phyloP scores from a whole-genome alignment of 768 basidiomycete species.

The Collybia sordida region DNA sequence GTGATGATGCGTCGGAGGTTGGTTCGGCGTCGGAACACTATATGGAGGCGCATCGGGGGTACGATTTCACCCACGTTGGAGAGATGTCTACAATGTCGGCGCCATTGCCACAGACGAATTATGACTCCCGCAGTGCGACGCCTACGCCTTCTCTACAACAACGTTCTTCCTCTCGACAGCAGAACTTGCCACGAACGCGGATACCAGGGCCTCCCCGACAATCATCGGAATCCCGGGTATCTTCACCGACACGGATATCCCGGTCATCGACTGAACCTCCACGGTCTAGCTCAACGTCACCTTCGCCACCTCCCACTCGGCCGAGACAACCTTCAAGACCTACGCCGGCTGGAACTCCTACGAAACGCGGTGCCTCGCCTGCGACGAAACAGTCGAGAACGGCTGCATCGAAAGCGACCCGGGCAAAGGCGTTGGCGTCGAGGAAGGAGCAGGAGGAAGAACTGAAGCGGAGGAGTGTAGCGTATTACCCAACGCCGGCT shows the following conservation, averaged over 20 bases:
- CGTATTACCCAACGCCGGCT: constrained; percentile 64
- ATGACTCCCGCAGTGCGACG: constrained; percentile 39
- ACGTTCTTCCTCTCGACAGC: constrained; percentile 31
- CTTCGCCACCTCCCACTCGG: constrained; percentile 23
- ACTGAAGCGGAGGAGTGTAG: constrained; percentile 55
- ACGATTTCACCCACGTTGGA: constrained; percentile 16
- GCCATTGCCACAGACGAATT: constrained; percentile 16
- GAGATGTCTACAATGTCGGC: constrained; percentile 20
- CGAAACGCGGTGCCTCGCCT: constrained; percentile 34
- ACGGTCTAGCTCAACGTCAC: constrained; percentile 29
- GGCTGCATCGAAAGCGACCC: constrained; percentile 29
- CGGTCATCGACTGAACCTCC: constrained; percentile 39
- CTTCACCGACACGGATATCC: constrained; percentile 39
- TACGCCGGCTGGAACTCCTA: constrained; percentile 17
- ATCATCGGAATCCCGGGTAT: constrained; percentile 46
- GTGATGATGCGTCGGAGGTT: constrained; percentile 34
- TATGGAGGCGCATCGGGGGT: constrained; percentile 16
- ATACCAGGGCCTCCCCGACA: constrained; percentile 42
- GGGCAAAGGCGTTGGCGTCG: constrained; percentile 39
- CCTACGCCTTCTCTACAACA: constrained; percentile 35
- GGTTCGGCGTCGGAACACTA: constrained; percentile 30
- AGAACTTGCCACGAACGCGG: constrained; percentile 30
- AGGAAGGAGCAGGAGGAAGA: constrained; percentile 42
- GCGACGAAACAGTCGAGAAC: constrained; percentile 26
- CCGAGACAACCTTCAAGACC: constrained; percentile 30